Conservation (phyloP, 345 rosid genomes). For the Litchi chinensis region DNA sequence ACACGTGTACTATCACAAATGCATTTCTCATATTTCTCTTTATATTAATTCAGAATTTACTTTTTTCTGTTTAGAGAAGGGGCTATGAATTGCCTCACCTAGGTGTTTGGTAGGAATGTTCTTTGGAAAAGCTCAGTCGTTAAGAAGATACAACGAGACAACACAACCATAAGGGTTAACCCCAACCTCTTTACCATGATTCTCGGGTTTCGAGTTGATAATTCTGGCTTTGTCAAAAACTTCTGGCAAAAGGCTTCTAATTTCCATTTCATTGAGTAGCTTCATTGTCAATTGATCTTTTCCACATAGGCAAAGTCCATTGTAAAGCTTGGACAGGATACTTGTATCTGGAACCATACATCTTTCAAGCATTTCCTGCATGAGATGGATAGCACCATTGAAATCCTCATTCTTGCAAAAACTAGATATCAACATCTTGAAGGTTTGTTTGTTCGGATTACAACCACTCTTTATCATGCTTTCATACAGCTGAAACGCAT, state of each 20-base stretch:
- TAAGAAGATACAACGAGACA: neutral
- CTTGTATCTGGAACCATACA: slow-evolving; percentile 45
- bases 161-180: neutral
- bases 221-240: slow-evolving; percentile 29
- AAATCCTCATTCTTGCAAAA: slow-evolving; percentile 62
- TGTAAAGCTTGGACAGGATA: slow-evolving; percentile 40
- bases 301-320: slow-evolving; percentile 54
- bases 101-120: neutral
- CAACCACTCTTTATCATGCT: slow-evolving; percentile 71
- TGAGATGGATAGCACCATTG: slow-evolving; percentile 64
- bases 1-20: slow-evolving; percentile 57
- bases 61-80: neutral
- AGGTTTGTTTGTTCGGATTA: slow-evolving; percentile 59
- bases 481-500: slow-evolving; percentile 67
- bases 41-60: neutral
- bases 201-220: slow-evolving; percentile 15
- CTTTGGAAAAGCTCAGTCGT: neutral
- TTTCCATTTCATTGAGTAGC: slow-evolving; percentile 47
- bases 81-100: neutral
- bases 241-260: slow-evolving; percentile 34
- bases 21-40: neutral
- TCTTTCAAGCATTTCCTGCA: slow-evolving; percentile 59
- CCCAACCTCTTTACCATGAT: neutral
- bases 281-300: slow-evolving; percentile 49
- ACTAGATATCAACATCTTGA: slow-evolving; percentile 45